These are phyloP conservation scores for Quercus lobata DNA, from an alignment of 331 rosid species.

Conservation along the genomic window DNA sequence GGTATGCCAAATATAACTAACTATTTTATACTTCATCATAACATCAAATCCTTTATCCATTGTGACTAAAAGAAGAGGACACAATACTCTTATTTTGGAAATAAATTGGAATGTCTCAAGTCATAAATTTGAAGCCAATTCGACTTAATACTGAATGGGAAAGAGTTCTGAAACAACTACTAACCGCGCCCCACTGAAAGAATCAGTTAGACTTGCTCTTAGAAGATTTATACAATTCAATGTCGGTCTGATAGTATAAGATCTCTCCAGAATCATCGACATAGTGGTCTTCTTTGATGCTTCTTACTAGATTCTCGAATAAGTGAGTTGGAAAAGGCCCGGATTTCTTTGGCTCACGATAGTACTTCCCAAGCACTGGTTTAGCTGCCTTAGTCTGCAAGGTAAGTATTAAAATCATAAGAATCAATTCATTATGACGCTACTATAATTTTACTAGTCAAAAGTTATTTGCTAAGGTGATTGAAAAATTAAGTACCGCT, in stretches of 20 bases:
- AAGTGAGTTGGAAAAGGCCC: conserved; percentile 77
- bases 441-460: too few species aligned
- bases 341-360: conserved; percentile 81
- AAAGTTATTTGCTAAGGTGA: background rate
- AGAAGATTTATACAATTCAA: conserved; percentile 28
- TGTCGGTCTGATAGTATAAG: conserved; percentile 71
- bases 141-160: background rate
- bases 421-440: background rate
- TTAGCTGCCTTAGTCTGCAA: conserved; percentile 79
- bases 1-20: background rate
- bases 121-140: background rate
- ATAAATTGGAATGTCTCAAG: background rate
- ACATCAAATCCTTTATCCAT: background rate
- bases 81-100: background rate
- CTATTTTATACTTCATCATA: background rate
- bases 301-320: conserved; percentile 46
- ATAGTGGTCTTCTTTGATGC: conserved; percentile 72
- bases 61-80: background rate
- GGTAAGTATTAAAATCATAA: background rate
- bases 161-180: background rate
- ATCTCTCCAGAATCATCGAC: conserved; percentile 75
- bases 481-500: conserved; percentile 47
- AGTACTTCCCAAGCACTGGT: conserved; percentile 75
- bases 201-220: conserved; percentile 35
- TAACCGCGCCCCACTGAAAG: background rate